Percentiles rank a stretch among this genome's conserved stretches.
Evolutionary conservation across 306 rosid genomes (phyloP).

Genomic region (Lathyrus tuberosus): DNA sequence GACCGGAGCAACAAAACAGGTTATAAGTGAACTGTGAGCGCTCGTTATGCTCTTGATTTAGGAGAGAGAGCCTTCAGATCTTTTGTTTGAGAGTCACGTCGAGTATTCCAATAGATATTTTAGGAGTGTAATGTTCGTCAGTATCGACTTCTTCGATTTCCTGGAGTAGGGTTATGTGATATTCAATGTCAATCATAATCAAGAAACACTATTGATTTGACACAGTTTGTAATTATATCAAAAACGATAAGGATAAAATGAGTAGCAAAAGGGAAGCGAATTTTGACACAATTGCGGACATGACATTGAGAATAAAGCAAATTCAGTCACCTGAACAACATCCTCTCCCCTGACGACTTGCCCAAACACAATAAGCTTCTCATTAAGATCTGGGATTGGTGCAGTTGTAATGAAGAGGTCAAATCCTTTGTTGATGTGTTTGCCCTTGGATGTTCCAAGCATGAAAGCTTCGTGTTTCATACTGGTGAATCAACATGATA

Average conservation of each 20-base stretch:
- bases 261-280: conserved; percentile 9
- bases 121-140: conserved; percentile 87
- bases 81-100: conserved; percentile 65
- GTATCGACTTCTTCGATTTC: conserved; percentile 96
- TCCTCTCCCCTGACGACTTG: conserved; percentile 91
- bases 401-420: conserved; percentile 96
- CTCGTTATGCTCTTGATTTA: conserved; percentile 33
- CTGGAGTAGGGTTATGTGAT: conserved; percentile 36
- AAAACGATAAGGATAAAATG: conserved; percentile 13
- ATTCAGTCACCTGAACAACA: conserved; percentile 83
- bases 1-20: conserved; percentile 34
- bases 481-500: conserved; percentile 45
- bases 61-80: conserved; percentile 42
- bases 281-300: neutral
- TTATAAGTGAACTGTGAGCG: conserved; percentile 13
- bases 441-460: conserved; percentile 91
- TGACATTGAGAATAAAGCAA: conserved; percentile 20
- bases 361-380: conserved; percentile 85
- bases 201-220: neutral
- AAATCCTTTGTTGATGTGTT: conserved; percentile 65
- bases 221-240: conserved; percentile 1
- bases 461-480: conserved; percentile 90
- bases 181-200: conserved; percentile 38
- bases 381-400: conserved; percentile 90
- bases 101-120: conserved; percentile 67